phyloP scores from a whole-genome alignment of 2,329 filamentous ascomycete genomes.

The Ceratocystis ficicola region DNA sequence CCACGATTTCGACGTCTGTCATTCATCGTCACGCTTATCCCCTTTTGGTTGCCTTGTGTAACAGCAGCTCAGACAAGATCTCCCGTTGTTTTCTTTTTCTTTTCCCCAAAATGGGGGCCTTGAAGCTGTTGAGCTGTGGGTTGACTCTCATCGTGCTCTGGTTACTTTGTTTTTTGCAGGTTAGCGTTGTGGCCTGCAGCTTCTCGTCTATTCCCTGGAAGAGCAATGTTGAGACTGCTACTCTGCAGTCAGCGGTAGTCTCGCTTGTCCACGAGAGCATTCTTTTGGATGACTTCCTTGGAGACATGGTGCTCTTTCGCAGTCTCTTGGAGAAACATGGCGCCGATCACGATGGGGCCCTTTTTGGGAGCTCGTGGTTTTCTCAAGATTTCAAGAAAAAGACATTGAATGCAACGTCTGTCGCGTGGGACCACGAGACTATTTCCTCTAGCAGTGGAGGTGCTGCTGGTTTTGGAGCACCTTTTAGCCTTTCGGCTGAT shows the following conservation, averaged over 20 bases:
- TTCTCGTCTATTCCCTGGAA: not conserved
- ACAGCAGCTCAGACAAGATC: not conserved
- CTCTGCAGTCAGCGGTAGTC: not conserved
- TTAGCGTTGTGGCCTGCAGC: not conserved
- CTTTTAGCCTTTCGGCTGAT: not conserved
- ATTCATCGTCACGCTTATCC: conserved; percentile 4
- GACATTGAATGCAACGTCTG: not conserved
- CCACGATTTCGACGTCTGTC: conserved; percentile 1
- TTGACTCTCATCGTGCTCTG: not conserved
- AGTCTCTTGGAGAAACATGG: not conserved
- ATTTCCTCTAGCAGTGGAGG: not conserved
- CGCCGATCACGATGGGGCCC: not conserved
- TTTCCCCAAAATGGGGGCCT: not conserved
- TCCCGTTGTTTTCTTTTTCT: not conserved
- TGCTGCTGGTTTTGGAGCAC: not conserved
- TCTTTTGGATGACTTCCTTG: not conserved
- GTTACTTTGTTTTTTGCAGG: not conserved
- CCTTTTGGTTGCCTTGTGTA: not conserved
- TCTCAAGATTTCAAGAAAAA: not conserved
- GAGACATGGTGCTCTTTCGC: not conserved
- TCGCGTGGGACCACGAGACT: not conserved
- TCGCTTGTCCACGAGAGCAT: not conserved
- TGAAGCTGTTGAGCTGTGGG: not conserved
- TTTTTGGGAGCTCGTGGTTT: not conserved
- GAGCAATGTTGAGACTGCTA: not conserved